Base-by-base conservation (phyloP, 225 moss, liverwort and hornwort species). In the Polytrichum formosum region DNA sequence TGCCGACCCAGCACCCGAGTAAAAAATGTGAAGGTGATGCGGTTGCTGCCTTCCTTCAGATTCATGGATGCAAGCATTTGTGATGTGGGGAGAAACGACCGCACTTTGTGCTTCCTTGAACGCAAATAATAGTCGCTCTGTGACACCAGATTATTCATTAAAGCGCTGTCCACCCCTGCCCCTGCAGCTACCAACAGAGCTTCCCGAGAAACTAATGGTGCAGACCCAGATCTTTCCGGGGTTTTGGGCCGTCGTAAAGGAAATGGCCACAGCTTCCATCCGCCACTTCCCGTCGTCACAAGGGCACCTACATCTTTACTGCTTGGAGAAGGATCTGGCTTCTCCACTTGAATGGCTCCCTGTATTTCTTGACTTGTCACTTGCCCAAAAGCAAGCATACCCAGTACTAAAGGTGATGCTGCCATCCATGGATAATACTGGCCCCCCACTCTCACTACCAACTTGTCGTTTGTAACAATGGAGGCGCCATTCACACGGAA, bases 21-120 rank as follows among this genome's bases (percentile, higher is more conserved):
- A 55, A 78, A 74, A 67, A 94, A 98, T 7, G 97, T 92, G 64
- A 98, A 98, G 27, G 97, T 98, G 63, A 98, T 91, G 56, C 87
- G 89, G 73, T 98, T 98, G 62, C 84, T 91, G 67, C 97, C 97
- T 83, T 98, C 94, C 64, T 86, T 98, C 30, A 98, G 91, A 78
- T 92, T 84, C 86, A 98, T 86, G 58, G 91, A 83, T 28, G 85
- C 80, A 72, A 98, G 85, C 92, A 94, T 94, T 76, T 90, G 82
- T 30, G 97, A 94, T 61, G 88, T 92, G 64, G 97, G 97, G 70
- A 92, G 74, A 77, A 90, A 92, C 46, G 92, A 91, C 56, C 94
- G 83, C 64, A 92, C 90, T 81, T 78, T 74, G 56, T 76, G 81
- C 85, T 94, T 93, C 81, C 91, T 81, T 72, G 82, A 72, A 53